Evolutionary conservation across 345 rosid species (phyloP).

Genomic region (Moringa oleifera): DNA sequence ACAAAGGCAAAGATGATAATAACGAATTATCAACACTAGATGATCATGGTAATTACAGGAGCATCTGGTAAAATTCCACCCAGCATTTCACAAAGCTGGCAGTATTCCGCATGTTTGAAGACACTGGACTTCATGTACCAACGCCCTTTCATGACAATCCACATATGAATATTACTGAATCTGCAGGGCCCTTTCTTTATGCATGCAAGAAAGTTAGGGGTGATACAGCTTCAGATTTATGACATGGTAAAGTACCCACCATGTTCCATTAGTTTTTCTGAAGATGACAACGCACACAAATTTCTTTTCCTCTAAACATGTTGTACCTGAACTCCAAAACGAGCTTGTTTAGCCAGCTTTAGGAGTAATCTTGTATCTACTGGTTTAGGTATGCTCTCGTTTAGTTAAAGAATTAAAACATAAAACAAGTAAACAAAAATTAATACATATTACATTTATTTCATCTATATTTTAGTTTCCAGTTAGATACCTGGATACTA

Average conservation of each 20-base stretch:
- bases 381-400: neutral
- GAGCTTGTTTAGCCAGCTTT: neutral
- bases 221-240: neutral
- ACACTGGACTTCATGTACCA: too few species aligned
- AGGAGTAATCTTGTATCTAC: neutral
- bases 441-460: neutral
- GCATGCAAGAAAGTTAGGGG: neutral
- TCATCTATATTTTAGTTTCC: slow-evolving; percentile 4
- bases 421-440: slow-evolving; percentile 1
- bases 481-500: slow-evolving; percentile 80
- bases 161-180: too few species aligned
- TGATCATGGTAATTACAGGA: neutral
- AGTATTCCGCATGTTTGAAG: too few species aligned
- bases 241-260: neutral
- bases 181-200: too few species aligned
- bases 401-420: neutral
- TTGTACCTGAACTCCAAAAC: too few species aligned
- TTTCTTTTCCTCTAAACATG: neutral
- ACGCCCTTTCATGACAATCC: too few species aligned
- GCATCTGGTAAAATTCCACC: neutral
- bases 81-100: neutral
- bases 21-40: slow-evolving; percentile 2
- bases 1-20: slow-evolving; percentile 15
- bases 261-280: neutral
- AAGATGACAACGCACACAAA: neutral